phyloP scores from a whole-genome alignment of 495 filamentous ascomycete species.

The Penicillium psychrofluorescens region DNA sequence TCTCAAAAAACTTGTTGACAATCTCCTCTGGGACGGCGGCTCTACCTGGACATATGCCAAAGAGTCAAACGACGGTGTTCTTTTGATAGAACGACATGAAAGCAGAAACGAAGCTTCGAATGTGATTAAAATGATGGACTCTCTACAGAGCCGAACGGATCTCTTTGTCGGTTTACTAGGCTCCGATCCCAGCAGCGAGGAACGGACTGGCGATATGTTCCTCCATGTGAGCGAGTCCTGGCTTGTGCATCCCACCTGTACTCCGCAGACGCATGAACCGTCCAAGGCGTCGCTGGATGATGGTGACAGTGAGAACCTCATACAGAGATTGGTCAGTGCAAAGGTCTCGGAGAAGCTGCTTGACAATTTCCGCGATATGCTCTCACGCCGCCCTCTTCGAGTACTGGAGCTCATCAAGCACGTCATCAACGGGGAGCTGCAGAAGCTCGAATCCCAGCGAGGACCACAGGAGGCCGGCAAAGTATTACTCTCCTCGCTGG shows the following conservation, averaged over 20 bases:
- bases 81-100: constrained; percentile 20
- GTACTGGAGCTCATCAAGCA: constrained; percentile 57
- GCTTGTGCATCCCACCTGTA: constrained; percentile 31
- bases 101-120: constrained; percentile 12
- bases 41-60: constrained; percentile 38
- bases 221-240: constrained; percentile 56
- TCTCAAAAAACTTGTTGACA: constrained; percentile 37
- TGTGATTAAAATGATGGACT: constrained; percentile 33
- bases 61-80: constrained; percentile 25
- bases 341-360: constrained; percentile 63
- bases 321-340: constrained; percentile 48
- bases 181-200: constrained; percentile 44
- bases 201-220: constrained; percentile 55
- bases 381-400: constrained; percentile 54
- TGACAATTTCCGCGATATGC: constrained; percentile 56
- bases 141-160: constrained; percentile 33
- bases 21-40: constrained; percentile 47
- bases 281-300: constrained; percentile 7
- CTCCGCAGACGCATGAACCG: neutral
- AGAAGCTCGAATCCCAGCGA: constrained; percentile 3
- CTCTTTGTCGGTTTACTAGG: constrained; percentile 49
- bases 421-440: constrained; percentile 41
- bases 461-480: constrained; percentile 6
- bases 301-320: constrained; percentile 27
- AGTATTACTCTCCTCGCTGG: constrained; percentile 31